These are phyloP conservation scores for Pneumocystis jirovecii DNA, from an alignment of 1,139 yeast species.

Conservation along the genomic window DNA sequence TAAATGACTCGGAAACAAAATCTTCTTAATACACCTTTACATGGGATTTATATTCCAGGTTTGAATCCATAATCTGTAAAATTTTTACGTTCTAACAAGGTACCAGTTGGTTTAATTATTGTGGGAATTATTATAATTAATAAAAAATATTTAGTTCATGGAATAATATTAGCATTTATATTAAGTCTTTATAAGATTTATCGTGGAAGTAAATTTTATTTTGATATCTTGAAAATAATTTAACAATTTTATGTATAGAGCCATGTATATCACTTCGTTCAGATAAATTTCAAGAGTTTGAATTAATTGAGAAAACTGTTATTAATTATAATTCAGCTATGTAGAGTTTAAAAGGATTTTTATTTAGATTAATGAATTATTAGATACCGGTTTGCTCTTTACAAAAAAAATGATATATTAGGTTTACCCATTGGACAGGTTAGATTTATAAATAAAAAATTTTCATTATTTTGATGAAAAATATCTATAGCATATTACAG, in stretches of 20 bases:
- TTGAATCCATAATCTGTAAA: background rate
- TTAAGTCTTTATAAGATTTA: background rate
- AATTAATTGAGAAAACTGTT: constrained; percentile 62
- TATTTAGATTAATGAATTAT: background rate
- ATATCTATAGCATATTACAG: constrained; percentile 26
- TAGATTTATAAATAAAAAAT: constrained; percentile 34
- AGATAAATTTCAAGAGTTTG: constrained; percentile 63
- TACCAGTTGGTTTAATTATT: background rate
- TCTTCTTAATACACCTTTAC: background rate
- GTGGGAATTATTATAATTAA: background rate
- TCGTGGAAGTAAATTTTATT: background rate
- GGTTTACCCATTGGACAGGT: constrained; percentile 87
- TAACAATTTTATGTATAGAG: background rate
- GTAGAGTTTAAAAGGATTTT: constrained; percentile 25
- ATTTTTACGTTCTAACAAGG: background rate
- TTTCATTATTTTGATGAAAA: constrained; percentile 16
- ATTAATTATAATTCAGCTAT: constrained; percentile 72
- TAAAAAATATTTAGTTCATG: background rate
- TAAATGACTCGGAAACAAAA: background rate
- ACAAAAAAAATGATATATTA: constrained; percentile 54
- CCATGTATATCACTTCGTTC: constrained; percentile 42
- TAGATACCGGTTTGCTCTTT: constrained; percentile 54
- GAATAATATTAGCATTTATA: background rate
- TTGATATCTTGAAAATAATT: background rate
- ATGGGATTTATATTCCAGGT: background rate